Evolutionary conservation across 108 stramenopile genomes (phyloP), one percentile per base, ranked within the genome.

Genomic region (Parietichytrium sp.): DNA sequence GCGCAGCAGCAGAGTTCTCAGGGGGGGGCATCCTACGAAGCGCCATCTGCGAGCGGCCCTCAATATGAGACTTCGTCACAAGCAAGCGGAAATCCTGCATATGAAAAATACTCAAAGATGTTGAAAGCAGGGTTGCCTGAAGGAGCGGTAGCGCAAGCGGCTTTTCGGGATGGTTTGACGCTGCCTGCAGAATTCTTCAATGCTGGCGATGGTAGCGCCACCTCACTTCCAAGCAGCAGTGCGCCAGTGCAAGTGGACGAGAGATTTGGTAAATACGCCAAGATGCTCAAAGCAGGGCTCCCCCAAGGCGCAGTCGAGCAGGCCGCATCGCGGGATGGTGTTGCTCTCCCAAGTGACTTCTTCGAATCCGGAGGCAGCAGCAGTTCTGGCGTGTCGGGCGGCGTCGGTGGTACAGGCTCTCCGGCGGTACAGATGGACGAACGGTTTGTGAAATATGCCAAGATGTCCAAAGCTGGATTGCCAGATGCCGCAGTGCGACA

Each of bases 251-350:
- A 50, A 50, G n/a, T 16, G 18, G n/a, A 72, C 42, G 38, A 33
- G 33, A 33, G 45, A 27, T 72, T 23, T 72, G 3, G n/a, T 42
- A 72, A 72, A 2, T 72, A 72, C 33, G 61, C 61, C 8, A 72
- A 72, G 33, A 72, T 72, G 61, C 61, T 72, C 42, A 72, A 72
- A 20, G 61, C 61, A 6, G 61, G 61, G 33, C 61, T 72, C 23
- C 61, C 61, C n/a, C 38, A 72, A 25, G 61, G 61, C 33, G 61
- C 61, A 10, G 61, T 72, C 13, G 20, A 10, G 33, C 61, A 72
- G 20, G 61, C 61, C 10, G 61, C 61, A n/a, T 42, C 36, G 20
- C 33, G 61, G n/a, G 61, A 72, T 42, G 61, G 61, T 47, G 61
- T 72, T 13, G 16, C 38, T 15, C 42, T 72, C 2, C 61, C 61